Evolutionary conservation across 345 rosid species (phyloP), one percentile per base, ranked within the genome.

Genomic region (Brassica carinata): DNA sequence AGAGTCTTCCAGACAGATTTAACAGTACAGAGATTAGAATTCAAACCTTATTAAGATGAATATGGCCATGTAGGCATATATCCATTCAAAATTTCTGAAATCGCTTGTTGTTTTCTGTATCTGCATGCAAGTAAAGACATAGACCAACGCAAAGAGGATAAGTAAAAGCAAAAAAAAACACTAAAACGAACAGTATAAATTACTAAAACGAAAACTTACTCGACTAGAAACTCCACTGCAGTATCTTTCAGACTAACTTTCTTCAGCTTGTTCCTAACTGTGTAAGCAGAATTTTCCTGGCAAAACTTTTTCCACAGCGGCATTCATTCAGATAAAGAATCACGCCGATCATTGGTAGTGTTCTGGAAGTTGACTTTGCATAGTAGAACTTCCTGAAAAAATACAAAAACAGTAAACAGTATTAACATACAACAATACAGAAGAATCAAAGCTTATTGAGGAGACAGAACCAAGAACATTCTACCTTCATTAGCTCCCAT

Each of bases 401-500:
- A 26, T n/a, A 62, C 17, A 83, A 66, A 18, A 63, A 23, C 11
- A 84, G 59, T 59, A 64, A 57, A 51, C 68, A 70, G 8, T 61
- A 43, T 74, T 61, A 67, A 53, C 33, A 31, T 48, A 67, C 64
- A n/a, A 14, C 29, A 34, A 64, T 69, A 79, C 27, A 67, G 31
- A 64, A 8, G 18, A 75, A 40, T n/a, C 11, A 64, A 64, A 64
- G 17, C 57, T 31, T 51, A 48, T 14, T 30, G 17, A 74, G 27
- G 18, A 78, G 72, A 67, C 43, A 75, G 72, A 14, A 70, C 23
- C 2, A 31, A 71, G 63, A 33, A 55, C 18, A 38, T 9, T 66
- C 4, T 84, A 96, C 99, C 98, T 96, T 96, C 99, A 96, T 96
- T 83, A 85, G 77, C 72, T 96, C 99, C 99, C 99, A 96, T 7